phyloP scores from a whole-genome alignment of 768 basidiomycete genomes.

The Russula ochroleuca region DNA sequence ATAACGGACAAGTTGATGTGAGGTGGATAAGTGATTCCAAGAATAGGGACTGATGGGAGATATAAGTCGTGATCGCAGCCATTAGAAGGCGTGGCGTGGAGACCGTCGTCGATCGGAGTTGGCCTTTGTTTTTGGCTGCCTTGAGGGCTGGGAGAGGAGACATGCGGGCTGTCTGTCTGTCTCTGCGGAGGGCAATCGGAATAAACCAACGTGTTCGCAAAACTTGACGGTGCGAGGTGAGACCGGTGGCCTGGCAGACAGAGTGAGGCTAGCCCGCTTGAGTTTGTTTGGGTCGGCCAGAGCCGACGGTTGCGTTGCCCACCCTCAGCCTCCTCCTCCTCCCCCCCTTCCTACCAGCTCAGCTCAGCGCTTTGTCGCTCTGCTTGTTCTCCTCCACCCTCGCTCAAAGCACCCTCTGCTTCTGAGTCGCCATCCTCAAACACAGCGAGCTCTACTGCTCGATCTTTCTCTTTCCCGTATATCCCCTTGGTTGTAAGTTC shows the following conservation, averaged over 20 bases:
- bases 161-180: background rate
- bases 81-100: constrained; percentile 15
- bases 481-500: constrained; percentile 15
- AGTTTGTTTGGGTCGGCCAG: constrained; percentile 6
- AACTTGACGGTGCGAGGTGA: background rate
- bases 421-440: background rate
- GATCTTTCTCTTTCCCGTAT: constrained; percentile 5
- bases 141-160: background rate
- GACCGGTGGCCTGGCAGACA: background rate
- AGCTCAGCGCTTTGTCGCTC: background rate
- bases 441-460: background rate
- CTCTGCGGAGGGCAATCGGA: background rate
- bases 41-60: constrained; percentile 10
- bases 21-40: constrained; percentile 1
- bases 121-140: background rate
- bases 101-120: constrained; percentile 22
- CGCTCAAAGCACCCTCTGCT: background rate
- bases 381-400: background rate
- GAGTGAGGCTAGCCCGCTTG: background rate
- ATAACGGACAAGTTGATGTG: background rate
- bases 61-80: constrained; percentile 1
- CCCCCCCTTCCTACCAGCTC: constrained; percentile 1
- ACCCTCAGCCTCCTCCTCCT: background rate
- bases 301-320: constrained; percentile 17
- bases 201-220: background rate